These are phyloP conservation scores for Nicotiana otophora DNA, from an alignment of 257 asterid genomes.

Conservation along the genomic window DNA sequence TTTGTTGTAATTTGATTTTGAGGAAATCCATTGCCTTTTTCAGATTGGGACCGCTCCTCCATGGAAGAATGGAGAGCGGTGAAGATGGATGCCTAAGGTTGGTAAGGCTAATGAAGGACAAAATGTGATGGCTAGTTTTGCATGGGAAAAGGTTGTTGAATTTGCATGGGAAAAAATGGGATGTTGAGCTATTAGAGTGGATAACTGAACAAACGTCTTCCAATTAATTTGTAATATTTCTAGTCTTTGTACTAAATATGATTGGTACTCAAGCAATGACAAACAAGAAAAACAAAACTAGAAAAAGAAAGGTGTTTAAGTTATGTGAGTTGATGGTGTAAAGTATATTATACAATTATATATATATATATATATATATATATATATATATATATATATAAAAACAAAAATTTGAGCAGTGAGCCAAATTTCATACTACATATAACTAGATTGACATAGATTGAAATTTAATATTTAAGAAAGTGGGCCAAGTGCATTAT, in stretches of 20 bases:
- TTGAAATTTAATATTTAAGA: too few relatives aligned
- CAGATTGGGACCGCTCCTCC: slow-evolving; percentile 26
- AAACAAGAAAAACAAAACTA: not conserved
- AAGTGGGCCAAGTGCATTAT: too few relatives aligned
- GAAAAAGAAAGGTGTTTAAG: too few relatives aligned
- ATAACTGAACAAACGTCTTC: not conserved
- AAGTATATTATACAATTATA: too few relatives aligned
- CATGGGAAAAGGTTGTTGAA: not conserved
- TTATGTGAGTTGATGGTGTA: too few relatives aligned
- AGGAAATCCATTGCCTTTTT: not conserved
- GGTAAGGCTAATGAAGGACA: not conserved
- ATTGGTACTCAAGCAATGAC: not conserved
- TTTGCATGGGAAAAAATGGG: not conserved
- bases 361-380: too few relatives aligned
- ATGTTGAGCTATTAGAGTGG: not conserved
- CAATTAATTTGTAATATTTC: not conserved
- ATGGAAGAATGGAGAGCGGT: slow-evolving; percentile 27
- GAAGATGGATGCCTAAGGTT: not conserved
- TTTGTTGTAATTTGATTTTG: not conserved
- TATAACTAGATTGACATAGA: too few relatives aligned
- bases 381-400: too few relatives aligned
- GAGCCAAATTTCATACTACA: too few relatives aligned
- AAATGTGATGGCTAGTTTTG: not conserved
- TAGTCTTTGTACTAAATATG: not conserved
- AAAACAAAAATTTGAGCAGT: too few relatives aligned